Percentiles rank a stretch among this genome's conserved stretches.
Evolutionary conservation across 2,329 filamentous ascomycete species (phyloP).

Genomic region (Lasiodiplodia gonubiensis): DNA sequence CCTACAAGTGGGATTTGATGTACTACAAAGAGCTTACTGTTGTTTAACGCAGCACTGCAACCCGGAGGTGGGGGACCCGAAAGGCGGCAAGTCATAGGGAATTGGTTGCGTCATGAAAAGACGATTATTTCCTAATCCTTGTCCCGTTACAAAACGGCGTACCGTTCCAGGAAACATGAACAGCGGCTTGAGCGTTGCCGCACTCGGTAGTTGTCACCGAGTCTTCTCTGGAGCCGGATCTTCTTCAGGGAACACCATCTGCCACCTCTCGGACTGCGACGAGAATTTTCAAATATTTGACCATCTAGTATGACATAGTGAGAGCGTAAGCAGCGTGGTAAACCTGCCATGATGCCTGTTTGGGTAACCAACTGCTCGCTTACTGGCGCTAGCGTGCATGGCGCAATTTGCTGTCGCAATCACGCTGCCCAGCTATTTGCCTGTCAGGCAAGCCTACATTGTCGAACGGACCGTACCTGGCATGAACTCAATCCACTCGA

Average conservation of each 20-base stretch:
- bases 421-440: neutral
- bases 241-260: no score
- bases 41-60: neutral
- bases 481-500: neutral
- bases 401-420: slow-evolving; percentile 8
- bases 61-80: neutral
- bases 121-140: neutral
- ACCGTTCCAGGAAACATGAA: neutral
- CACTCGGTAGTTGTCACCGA: no score
- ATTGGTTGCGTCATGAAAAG: no score
- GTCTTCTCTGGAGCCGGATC: no score
- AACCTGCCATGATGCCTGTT: neutral
- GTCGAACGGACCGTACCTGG: neutral
- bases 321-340: neutral
- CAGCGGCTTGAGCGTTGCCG: neutral
- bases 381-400: slow-evolving; percentile 2
- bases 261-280: no score
- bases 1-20: slow-evolving; percentile 15
- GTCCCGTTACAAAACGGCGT: neutral
- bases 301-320: neutral
- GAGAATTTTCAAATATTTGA: neutral
- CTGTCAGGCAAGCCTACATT: neutral
- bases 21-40: slow-evolving; percentile 7
- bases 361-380: neutral
- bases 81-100: no score